Conservation (phyloP, 805 yeast genomes). For the Kodamaea laetipori region DNA sequence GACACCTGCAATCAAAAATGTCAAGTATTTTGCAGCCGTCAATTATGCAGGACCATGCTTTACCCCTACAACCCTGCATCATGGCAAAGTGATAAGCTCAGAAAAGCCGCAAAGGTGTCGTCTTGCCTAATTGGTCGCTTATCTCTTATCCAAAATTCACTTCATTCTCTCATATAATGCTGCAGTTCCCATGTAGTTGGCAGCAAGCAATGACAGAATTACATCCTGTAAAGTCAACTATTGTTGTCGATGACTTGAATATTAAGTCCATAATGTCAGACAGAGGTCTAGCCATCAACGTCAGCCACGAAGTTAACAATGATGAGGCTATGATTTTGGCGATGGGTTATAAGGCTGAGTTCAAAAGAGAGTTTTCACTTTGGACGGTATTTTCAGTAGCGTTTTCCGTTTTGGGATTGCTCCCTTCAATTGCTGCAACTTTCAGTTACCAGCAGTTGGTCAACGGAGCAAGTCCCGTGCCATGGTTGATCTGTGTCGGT, state of each 20-base stretch:
- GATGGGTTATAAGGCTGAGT: conserved; percentile 64
- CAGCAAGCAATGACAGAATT: not conserved
- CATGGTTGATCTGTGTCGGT: conserved; percentile 58
- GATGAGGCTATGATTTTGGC: conserved; percentile 60
- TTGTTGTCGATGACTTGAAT: conserved; percentile 38
- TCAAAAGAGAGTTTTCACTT: conserved; percentile 58
- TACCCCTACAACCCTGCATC: too few species aligned
- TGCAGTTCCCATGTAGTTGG: not conserved
- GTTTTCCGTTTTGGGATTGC: conserved; percentile 62
- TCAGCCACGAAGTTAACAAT: conserved; percentile 49
- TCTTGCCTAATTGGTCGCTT: too few species aligned
- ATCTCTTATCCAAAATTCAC: too few species aligned
- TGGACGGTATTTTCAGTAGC: conserved; percentile 63
- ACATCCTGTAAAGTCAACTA: conserved; percentile 23
- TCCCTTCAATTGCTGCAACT: conserved; percentile 66
- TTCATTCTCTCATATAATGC: too few species aligned
- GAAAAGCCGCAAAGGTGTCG: too few species aligned
- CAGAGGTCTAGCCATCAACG: conserved; percentile 38
- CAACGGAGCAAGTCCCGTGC: conserved; percentile 62
- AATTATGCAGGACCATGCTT: too few species aligned
- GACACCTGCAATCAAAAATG: too few species aligned
- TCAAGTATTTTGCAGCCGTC: too few species aligned
- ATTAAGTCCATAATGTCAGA: conserved; percentile 44
- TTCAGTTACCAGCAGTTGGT: conserved; percentile 60
- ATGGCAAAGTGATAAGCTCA: too few species aligned